Evolutionary conservation across 78 protist genomes (phyloP).

Genomic region (Dictyostelium citrinum): DNA sequence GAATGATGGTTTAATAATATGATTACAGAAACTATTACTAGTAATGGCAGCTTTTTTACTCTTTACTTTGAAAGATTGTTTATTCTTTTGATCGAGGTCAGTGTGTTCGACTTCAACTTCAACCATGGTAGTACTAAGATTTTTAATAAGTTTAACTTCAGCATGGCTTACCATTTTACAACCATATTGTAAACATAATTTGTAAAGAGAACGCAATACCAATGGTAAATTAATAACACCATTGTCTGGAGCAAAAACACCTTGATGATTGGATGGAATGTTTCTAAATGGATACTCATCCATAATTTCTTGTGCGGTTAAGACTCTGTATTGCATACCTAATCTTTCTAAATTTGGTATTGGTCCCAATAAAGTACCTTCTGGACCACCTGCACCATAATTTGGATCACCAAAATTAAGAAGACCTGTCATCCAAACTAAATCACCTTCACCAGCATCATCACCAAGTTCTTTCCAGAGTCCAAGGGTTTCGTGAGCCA

Average conservation of each 20-base stretch:
- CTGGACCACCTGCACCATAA: slow-evolving; percentile 30
- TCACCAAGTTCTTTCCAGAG: background rate
- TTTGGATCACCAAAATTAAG: slow-evolving; percentile 28
- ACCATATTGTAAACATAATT: slow-evolving; percentile 4
- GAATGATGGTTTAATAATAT: background rate
- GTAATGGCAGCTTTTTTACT: background rate
- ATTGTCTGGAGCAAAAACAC: background rate
- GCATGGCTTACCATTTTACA: background rate
- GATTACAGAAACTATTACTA: background rate
- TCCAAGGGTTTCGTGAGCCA: background rate
- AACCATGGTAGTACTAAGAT: background rate
- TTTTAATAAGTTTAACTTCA: background rate
- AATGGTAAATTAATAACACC: slow-evolving; percentile 9
- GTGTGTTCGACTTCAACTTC: background rate
- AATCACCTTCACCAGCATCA: background rate
- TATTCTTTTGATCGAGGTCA: background rate
- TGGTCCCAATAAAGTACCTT: slow-evolving; percentile 13
- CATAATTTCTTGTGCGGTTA: background rate
- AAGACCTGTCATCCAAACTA: slow-evolving; percentile 8
- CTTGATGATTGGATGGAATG: background rate
- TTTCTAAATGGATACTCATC: slow-evolving; percentile 12
- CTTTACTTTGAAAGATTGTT: background rate
- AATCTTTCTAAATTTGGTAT: background rate
- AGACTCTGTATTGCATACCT: background rate
- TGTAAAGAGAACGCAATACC: background rate